Percentiles rank a stretch among this genome's conserved stretches.
Evolutionary conservation across 2,329 filamentous ascomycete genomes (phyloP).

Genomic region (Monilinia fructigena): DNA sequence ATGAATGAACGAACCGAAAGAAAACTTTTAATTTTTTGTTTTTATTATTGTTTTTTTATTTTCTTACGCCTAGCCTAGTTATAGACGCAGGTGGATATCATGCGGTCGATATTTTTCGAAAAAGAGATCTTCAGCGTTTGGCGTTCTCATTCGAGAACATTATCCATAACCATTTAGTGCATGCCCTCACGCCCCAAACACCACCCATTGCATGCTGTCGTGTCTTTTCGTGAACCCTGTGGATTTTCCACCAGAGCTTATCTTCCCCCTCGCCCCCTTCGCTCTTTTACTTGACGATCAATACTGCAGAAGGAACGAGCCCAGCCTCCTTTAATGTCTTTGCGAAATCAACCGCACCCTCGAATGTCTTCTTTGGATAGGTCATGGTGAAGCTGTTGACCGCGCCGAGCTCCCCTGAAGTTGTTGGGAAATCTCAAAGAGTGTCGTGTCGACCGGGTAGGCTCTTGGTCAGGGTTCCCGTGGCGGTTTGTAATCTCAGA

Average conservation of each 20-base stretch:
- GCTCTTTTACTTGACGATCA: slow-evolving; percentile 62
- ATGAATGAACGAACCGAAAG: neutral
- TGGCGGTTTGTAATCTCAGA: slow-evolving; percentile 73
- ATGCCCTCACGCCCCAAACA: slow-evolving; percentile 7
- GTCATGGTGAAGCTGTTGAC: slow-evolving; percentile 80
- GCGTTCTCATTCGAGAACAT: neutral
- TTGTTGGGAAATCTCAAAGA: slow-evolving; percentile 86
- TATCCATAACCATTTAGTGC: neutral
- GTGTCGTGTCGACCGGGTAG: slow-evolving; percentile 81
- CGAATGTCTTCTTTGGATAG: slow-evolving; percentile 82
- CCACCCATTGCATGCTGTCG: slow-evolving; percentile 7
- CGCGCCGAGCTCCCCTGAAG: slow-evolving; percentile 68
- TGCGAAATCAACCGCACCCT: slow-evolving; percentile 70
- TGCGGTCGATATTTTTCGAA: neutral
- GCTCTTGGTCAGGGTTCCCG: slow-evolving; percentile 83
- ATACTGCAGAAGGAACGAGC: slow-evolving; percentile 82
- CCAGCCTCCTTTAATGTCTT: slow-evolving; percentile 92
- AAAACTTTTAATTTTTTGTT: neutral
- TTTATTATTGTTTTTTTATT: neutral
- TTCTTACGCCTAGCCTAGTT: neutral
- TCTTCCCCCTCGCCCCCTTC: too few relatives aligned
- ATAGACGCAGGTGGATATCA: neutral
- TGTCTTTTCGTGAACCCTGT: neutral
- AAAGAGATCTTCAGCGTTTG: neutral
- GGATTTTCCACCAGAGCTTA: neutral